Percentiles rank a stretch among this genome's conserved stretches.
Conservation (phyloP, 2,329 filamentous ascomycete species). For the Fusarium phyllophilum region DNA sequence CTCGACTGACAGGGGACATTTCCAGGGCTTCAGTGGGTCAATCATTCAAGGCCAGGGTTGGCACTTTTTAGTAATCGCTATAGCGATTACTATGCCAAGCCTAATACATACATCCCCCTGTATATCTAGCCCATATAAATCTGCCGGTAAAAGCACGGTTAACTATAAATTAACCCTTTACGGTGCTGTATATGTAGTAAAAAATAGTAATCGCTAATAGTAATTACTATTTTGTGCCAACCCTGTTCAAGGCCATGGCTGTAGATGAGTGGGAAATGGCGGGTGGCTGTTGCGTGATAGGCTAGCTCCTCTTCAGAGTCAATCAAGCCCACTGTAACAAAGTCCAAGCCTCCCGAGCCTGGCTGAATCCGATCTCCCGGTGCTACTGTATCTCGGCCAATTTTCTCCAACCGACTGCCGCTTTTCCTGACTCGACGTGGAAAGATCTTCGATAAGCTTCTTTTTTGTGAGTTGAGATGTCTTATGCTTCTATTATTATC, state of each 20-base stretch:
- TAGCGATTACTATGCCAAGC: too few relatives aligned
- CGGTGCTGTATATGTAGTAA: too few relatives aligned
- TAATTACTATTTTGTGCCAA: too few relatives aligned
- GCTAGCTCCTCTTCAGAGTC: not conserved
- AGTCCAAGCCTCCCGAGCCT: slow-evolving; percentile 28
- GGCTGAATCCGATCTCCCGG: slow-evolving; percentile 32
- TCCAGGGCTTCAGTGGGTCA: slow-evolving; percentile 23
- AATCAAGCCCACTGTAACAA: slow-evolving; percentile 17
- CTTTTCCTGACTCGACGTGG: slow-evolving; percentile 2
- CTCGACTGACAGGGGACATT: slow-evolving; percentile 22
- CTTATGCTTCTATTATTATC: not conserved
- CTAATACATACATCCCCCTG: too few relatives aligned
- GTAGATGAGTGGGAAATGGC: slow-evolving; percentile 13
- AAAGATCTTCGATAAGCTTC: slow-evolving; percentile 19
- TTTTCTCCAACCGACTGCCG: slow-evolving; percentile 22
- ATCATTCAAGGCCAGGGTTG: slow-evolving; percentile 3
- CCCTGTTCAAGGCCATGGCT: slow-evolving; percentile 15
- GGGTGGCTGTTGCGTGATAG: slow-evolving; percentile 18
- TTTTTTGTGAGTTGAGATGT: not conserved
- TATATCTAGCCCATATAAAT: too few relatives aligned
- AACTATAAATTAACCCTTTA: too few relatives aligned
- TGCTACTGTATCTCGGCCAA: slow-evolving; percentile 27
- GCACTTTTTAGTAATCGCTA: too few relatives aligned
- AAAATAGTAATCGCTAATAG: too few relatives aligned
- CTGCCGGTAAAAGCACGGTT: too few relatives aligned